A percentile compares a stretch with the other conserved stretches of the same genome.
These are phyloP conservation scores for Sindora glabra DNA, from an alignment of 306 rosid species.

Conservation along the genomic window DNA sequence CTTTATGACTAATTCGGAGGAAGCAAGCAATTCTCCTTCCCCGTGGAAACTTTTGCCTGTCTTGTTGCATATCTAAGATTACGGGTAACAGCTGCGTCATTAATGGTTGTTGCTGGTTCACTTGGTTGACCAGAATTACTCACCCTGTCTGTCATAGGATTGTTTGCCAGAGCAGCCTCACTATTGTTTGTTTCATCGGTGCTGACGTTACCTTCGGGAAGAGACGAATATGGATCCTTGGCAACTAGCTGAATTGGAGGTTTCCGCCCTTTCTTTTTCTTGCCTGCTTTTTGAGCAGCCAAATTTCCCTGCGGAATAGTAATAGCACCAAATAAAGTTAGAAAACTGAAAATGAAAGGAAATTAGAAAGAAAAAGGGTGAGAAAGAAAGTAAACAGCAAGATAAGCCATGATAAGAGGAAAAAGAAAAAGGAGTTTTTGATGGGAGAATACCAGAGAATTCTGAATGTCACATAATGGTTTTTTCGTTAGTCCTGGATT, in stretches of 20 bases:
- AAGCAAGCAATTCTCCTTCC: slow-evolving; percentile 3
- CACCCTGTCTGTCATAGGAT: no score
- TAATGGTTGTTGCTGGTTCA: slow-evolving; percentile 5
- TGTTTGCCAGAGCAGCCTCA: no score
- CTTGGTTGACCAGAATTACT: slow-evolving; percentile 2
- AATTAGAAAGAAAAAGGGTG: no score
- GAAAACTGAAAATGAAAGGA: slow-evolving; percentile 1
- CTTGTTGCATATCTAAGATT: slow-evolving; percentile 5
- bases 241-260: slow-evolving; percentile 42
- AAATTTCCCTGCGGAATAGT: slow-evolving; percentile 31
- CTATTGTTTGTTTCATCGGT: slow-evolving; percentile 11
- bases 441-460: slow-evolving; percentile 46
- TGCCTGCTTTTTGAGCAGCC: slow-evolving; percentile 31
- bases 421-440: not conserved
- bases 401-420: not conserved
- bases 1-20: not conserved
- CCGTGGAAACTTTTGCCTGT: not conserved
- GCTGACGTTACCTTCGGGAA: slow-evolving; percentile 28
- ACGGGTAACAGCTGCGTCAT: slow-evolving; percentile 12
- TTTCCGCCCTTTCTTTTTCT: slow-evolving; percentile 34
- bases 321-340: slow-evolving; percentile 8
- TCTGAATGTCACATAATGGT: slow-evolving; percentile 71
- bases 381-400: not conserved
- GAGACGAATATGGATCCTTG: slow-evolving; percentile 25
- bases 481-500: slow-evolving; percentile 42